Evolutionary conservation across 1,284 basidiomycete genomes (phyloP).

Genomic region (Volvariella surrecta): DNA sequence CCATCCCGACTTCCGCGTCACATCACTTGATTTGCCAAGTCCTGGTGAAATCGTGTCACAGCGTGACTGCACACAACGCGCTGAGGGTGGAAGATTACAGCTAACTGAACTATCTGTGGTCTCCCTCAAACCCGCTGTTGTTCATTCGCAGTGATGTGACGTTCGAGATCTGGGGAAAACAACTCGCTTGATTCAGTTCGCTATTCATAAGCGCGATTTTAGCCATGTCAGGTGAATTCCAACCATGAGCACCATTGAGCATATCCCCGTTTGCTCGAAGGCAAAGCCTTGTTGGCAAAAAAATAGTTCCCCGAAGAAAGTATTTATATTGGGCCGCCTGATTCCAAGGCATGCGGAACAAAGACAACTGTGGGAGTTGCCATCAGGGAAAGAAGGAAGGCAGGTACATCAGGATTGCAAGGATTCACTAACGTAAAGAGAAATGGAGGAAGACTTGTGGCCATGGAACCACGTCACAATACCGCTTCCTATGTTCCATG

Average conservation of each 20-base stretch:
- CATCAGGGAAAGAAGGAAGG: slow-evolving; percentile 3
- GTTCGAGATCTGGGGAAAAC: slow-evolving; percentile 11
- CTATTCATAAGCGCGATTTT: too few relatives aligned
- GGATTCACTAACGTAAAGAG: not conserved
- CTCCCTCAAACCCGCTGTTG: slow-evolving; percentile 9
- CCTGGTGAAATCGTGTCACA: too few relatives aligned
- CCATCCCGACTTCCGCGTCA: too few relatives aligned
- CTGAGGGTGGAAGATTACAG: too few relatives aligned
- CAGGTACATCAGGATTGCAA: not conserved
- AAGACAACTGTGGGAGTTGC: slow-evolving; percentile 2
- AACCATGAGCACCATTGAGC: slow-evolving; percentile 6
- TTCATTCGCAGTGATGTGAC: slow-evolving; percentile 7
- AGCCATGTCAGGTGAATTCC: too few relatives aligned
- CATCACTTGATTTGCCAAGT: too few relatives aligned
- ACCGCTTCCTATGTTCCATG: not conserved
- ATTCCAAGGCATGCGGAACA: slow-evolving; percentile 1
- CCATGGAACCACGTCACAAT: not conserved
- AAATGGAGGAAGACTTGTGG: not conserved
- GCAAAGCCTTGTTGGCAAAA: not conserved
- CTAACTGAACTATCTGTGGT: slow-evolving; percentile 15
- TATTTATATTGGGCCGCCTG: not conserved
- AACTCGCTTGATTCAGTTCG: too few relatives aligned
- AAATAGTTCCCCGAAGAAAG: not conserved
- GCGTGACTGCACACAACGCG: too few relatives aligned
- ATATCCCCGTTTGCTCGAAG: not conserved